A percentile compares a stretch with the other conserved stretches of the same genome.
These are phyloP conservation scores for Penicillium sp. DNA, from an alignment of 2,329 filamentous ascomycete genomes.

Conservation along the genomic window DNA sequence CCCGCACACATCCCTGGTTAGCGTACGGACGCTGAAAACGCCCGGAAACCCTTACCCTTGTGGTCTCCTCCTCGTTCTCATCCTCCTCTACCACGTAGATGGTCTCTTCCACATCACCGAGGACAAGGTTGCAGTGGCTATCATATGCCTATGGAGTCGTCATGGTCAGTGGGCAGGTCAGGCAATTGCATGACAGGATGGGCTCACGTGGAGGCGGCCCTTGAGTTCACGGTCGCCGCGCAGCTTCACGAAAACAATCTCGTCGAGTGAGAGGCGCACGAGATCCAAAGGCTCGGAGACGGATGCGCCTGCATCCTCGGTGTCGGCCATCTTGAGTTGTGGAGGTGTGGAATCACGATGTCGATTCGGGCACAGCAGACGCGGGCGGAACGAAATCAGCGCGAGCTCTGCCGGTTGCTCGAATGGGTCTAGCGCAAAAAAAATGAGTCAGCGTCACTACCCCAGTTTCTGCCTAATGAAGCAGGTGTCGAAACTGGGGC, in stretches of 20 bases:
- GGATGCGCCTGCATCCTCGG: constrained; percentile 67
- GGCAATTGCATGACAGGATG: not conserved
- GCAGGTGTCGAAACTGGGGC: not conserved
- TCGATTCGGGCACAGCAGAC: constrained; percentile 4
- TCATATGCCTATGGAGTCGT: constrained; percentile 74
- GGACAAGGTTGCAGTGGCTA: constrained; percentile 93
- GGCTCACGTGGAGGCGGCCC: constrained; percentile 83
- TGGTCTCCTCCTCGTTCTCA: constrained; percentile 68
- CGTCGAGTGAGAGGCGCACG: constrained; percentile 89
- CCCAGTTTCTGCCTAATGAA: constrained; percentile 14
- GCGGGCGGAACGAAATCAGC: constrained; percentile 16
- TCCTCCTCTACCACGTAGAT: constrained; percentile 92
- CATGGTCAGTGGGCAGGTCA: constrained; percentile 17
- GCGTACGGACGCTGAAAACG: constrained; percentile 1
- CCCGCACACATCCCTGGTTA: constrained; percentile 7
- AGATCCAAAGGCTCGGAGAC: constrained; percentile 93
- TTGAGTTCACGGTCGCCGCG: constrained; percentile 93
- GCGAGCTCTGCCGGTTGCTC: constrained; percentile 20
- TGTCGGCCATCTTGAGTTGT: constrained; percentile 69
- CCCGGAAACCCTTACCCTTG: constrained; percentile 58
- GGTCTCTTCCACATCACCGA: constrained; percentile 96
- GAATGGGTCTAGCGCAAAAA: constrained; percentile 12
- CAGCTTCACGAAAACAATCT: constrained; percentile 95
- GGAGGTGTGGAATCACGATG: not conserved
- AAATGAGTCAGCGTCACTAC: constrained; percentile 21